Percentiles rank a stretch among this genome's conserved stretches.
These are phyloP conservation scores for Trypanosoma cruzi DNA, from an alignment of 208 protist genomes.

Conservation along the genomic window DNA sequence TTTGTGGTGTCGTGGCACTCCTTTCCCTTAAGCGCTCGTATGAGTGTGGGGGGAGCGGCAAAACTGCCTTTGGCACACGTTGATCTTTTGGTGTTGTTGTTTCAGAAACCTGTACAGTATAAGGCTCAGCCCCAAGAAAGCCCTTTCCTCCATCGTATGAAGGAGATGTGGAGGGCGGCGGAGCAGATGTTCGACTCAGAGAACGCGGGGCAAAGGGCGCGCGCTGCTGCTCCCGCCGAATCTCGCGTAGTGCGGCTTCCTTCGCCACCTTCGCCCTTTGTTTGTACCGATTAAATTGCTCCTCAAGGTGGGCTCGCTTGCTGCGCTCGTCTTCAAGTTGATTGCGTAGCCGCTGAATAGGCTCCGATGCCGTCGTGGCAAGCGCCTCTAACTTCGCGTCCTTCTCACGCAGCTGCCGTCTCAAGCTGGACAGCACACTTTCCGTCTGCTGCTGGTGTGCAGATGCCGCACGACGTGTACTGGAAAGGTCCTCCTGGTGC, in stretches of 20 bases:
- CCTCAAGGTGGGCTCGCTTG: slow-evolving; percentile 67
- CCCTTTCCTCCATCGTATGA: not conserved
- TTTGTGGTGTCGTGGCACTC: slow-evolving; percentile 7
- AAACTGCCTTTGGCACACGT: not conserved
- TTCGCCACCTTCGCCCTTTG: slow-evolving; percentile 81
- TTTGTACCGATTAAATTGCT: slow-evolving; percentile 70
- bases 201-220: slow-evolving; percentile 20
- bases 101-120: not conserved
- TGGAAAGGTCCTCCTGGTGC: slow-evolving; percentile 43
- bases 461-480: slow-evolving; percentile 48
- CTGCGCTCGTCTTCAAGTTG: slow-evolving; percentile 89
- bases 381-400: slow-evolving; percentile 74
- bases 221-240: slow-evolving; percentile 81
- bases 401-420: slow-evolving; percentile 85
- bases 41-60: not conserved
- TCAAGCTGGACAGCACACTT: slow-evolving; percentile 64
- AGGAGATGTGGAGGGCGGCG: not conserved
- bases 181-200: not conserved
- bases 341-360: slow-evolving; percentile 70
- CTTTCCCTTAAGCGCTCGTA: slow-evolving; percentile 2
- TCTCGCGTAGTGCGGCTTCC: slow-evolving; percentile 67
- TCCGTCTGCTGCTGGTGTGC: slow-evolving; percentile 50
- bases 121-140: not conserved
- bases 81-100: slow-evolving; percentile 10
- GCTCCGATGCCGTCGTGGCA: slow-evolving; percentile 53